These are phyloP conservation scores for Ampelocalamus luodianensis DNA, from an alignment of 176 grass and related monocot species.

Conservation along the genomic window DNA sequence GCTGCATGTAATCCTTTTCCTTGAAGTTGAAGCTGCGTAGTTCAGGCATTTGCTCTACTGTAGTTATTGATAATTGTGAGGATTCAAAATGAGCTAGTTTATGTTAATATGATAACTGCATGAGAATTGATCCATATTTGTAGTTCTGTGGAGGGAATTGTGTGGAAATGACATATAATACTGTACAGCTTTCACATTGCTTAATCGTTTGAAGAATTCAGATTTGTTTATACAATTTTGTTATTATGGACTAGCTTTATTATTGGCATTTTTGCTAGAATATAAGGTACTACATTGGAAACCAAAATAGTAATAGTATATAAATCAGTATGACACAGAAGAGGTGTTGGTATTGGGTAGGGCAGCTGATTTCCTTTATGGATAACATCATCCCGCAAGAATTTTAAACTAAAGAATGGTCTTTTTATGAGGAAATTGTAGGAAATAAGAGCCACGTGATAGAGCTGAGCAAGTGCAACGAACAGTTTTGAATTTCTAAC, in stretches of 20 bases:
- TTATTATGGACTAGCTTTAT: no score
- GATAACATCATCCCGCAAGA: background rate
- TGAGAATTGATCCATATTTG: background rate
- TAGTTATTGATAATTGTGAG: background rate
- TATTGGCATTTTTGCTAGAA: no score
- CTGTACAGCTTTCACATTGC: no score
- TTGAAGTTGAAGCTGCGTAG: background rate
- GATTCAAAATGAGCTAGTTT: background rate
- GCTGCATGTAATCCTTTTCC: constrained; percentile 1
- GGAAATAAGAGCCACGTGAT: background rate
- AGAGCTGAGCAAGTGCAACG: background rate
- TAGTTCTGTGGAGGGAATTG: background rate
- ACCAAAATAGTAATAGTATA: background rate
- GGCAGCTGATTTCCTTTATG: background rate
- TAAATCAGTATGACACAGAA: background rate
- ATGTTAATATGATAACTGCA: background rate
- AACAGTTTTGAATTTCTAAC: background rate
- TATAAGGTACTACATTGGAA: no score
- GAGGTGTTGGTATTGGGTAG: no score
- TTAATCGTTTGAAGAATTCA: no score
- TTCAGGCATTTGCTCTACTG: constrained; percentile 4
- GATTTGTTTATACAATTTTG: no score
- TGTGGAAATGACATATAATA: background rate
- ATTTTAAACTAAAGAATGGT: background rate
- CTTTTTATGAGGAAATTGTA: background rate